Base-by-base conservation (phyloP, 208 protist genomes). In the Naegleria lovaniensis region DNA sequence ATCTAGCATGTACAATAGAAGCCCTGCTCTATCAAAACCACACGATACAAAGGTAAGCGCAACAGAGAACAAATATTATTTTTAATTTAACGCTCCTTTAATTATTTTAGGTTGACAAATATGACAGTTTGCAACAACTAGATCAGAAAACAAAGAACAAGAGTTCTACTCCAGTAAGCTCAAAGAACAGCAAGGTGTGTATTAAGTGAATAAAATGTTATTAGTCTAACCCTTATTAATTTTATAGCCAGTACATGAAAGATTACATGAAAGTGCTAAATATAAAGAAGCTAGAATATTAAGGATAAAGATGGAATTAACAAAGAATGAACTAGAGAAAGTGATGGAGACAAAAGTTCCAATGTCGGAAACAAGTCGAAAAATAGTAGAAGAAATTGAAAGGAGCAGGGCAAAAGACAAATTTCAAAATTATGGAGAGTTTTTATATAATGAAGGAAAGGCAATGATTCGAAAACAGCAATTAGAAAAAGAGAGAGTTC, bases 371-470 rank as follows among this genome's bases (percentile, higher is more conserved):
- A 88, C 85, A 58, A 58, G n/a, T 39, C 55, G 55, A 88, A 51
- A 36, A 38, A 58, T 88, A 0, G 40, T 88, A 15, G 85, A 58
- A 58, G 85, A 88, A 43, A 39, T 88, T 3, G 85, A 88, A 15
- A 88, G 85, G 36, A 58, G n/a, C 22, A 55, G 43, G 58, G n/a
- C 85, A 1, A 88, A 58, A 13, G 22, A n/a, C 33, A 51, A 36
- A 58, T 88, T 36, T 58, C 9, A 39, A 39, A 88, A 88, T 88
- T 88, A 88, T 58, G 85, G 85, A 58, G 85, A 88, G 55, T 88
- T 39, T 19, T 88, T 88, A 39, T 88, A 88, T 58, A 39, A 51
- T 6, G 85, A 88, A 36, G 85, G n/a, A 15, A 58, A 58, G 29
- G 33, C 0, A 9, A n/a, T 38, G 15, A 25, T 29, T 29, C 11